Conservation (phyloP, 306 rosid genomes). For the Dalbergia oliveri region DNA sequence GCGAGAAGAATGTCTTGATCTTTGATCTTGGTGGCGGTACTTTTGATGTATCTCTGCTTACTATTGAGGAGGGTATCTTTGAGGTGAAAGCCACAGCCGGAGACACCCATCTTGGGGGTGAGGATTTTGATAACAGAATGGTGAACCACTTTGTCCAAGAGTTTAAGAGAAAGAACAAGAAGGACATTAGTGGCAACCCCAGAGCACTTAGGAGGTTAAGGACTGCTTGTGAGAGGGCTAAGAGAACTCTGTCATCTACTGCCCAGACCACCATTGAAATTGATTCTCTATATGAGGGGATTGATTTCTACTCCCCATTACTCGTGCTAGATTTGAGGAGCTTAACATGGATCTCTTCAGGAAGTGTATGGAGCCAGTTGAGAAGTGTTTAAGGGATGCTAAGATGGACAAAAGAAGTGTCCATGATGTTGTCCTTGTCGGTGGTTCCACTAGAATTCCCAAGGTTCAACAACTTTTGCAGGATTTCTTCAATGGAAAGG, state of each 20-base stretch:
- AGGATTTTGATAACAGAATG: conserved; percentile 56
- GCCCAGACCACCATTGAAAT: conserved; percentile 57
- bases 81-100: conserved; percentile 85
- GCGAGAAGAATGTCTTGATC: conserved; percentile 75
- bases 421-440: conserved; percentile 74
- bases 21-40: conserved; percentile 77
- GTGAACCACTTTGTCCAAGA: conserved; percentile 77
- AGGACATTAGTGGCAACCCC: conserved; percentile 72
- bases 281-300: conserved; percentile 69
- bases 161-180: conserved; percentile 78
- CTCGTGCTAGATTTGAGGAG: conserved; percentile 79
- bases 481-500: conserved; percentile 75
- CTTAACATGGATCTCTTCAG: conserved; percentile 72
- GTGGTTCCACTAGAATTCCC: conserved; percentile 77
- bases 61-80: conserved; percentile 79
- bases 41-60: conserved; percentile 67
- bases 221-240: conserved; percentile 55
- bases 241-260: conserved; percentile 53
- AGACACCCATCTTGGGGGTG: conserved; percentile 79
- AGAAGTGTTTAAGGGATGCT: conserved; percentile 76
- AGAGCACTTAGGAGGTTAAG: conserved; percentile 76
- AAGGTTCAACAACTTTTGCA: conserved; percentile 76
- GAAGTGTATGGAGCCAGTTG: conserved; percentile 79
- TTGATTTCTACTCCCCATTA: conserved; percentile 73
- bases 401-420: conserved; percentile 73